These are phyloP conservation scores for Aspergillus versicolor DNA, from an alignment of 2,329 filamentous ascomycete genomes.

Conservation along the genomic window DNA sequence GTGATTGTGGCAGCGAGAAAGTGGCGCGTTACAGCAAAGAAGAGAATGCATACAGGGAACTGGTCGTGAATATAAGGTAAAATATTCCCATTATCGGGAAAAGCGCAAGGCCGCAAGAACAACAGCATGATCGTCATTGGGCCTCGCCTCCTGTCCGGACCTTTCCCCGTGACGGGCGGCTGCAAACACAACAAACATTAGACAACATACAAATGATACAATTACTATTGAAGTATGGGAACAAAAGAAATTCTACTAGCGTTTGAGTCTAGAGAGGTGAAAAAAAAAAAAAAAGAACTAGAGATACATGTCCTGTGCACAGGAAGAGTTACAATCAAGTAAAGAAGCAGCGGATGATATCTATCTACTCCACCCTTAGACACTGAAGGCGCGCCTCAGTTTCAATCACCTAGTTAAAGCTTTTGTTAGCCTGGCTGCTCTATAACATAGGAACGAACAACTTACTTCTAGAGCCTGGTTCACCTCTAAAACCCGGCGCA, in stretches of 20 bases:
- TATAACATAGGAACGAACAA: slow-evolving; percentile 21
- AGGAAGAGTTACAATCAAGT: slow-evolving; percentile 32
- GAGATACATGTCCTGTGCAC: slow-evolving; percentile 39
- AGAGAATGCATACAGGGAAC: slow-evolving; percentile 21
- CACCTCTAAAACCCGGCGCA: slow-evolving; percentile 88
- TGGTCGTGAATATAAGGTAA: neutral
- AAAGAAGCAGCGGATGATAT: slow-evolving; percentile 27
- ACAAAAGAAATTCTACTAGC: slow-evolving; percentile 32
- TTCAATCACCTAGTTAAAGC: slow-evolving; percentile 68
- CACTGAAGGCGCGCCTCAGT: slow-evolving; percentile 88
- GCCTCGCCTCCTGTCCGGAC: slow-evolving; percentile 1
- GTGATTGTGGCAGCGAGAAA: slow-evolving; percentile 17
- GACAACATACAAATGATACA: too few relatives aligned
- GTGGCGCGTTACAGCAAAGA: slow-evolving; percentile 18
- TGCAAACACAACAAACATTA: slow-evolving; percentile 26
- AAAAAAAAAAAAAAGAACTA: slow-evolving; percentile 35
- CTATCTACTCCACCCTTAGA: slow-evolving; percentile 70
- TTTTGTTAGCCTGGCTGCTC: slow-evolving; percentile 16
- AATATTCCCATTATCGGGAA: slow-evolving; percentile 3
- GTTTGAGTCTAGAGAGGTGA: slow-evolving; percentile 36
- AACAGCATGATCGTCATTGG: neutral
- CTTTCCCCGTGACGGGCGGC: slow-evolving; percentile 6
- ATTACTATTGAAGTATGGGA: neutral
- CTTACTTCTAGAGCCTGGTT: slow-evolving; percentile 93
- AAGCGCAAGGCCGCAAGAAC: neutral